Conservation (phyloP, 768 basidiomycete species). For the Mycena capillaripes region DNA sequence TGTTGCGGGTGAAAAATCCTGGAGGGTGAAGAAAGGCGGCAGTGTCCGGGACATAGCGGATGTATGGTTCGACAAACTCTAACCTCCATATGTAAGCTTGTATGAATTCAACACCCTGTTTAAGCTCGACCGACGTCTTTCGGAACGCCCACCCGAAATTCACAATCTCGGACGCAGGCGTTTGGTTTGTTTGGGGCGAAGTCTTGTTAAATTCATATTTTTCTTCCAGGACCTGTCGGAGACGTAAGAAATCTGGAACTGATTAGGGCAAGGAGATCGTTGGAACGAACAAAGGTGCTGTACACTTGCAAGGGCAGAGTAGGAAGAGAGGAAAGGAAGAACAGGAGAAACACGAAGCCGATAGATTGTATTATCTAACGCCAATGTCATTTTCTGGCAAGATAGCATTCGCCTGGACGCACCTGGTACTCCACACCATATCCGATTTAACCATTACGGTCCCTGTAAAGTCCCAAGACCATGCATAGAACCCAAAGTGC, state of each 20-base stretch:
- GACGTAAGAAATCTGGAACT: background rate
- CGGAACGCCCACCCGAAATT: too few species aligned
- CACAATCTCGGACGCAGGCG: too few species aligned
- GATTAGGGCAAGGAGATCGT: background rate
- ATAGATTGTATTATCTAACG: slow-evolving; percentile 89
- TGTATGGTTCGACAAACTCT: slow-evolving; percentile 47
- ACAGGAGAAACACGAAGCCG: slow-evolving; percentile 78
- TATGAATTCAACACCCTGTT: too few species aligned
- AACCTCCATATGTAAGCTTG: background rate
- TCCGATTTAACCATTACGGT: slow-evolving; percentile 63
- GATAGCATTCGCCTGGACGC: slow-evolving; percentile 34
- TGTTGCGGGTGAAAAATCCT: slow-evolving; percentile 31
- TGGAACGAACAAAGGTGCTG: slow-evolving; percentile 79
- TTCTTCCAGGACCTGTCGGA: slow-evolving; percentile 73
- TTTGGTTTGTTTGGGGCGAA: too few species aligned
- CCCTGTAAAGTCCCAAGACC: slow-evolving; percentile 83
- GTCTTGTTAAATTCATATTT: slow-evolving; percentile 98
- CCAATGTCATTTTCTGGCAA: background rate
- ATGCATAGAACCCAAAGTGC: slow-evolving; percentile 84
- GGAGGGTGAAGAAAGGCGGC: slow-evolving; percentile 36
- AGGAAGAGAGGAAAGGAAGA: slow-evolving; percentile 75
- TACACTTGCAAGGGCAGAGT: slow-evolving; percentile 85
- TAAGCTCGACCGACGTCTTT: too few species aligned
- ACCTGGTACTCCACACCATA: slow-evolving; percentile 85
- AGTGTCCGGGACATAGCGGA: slow-evolving; percentile 44